Percentiles rank a stretch among this genome's conserved stretches.
These are phyloP conservation scores for Exophiala viscosa DNA, from an alignment of 2,329 filamentous ascomycete species.

Conservation along the genomic window DNA sequence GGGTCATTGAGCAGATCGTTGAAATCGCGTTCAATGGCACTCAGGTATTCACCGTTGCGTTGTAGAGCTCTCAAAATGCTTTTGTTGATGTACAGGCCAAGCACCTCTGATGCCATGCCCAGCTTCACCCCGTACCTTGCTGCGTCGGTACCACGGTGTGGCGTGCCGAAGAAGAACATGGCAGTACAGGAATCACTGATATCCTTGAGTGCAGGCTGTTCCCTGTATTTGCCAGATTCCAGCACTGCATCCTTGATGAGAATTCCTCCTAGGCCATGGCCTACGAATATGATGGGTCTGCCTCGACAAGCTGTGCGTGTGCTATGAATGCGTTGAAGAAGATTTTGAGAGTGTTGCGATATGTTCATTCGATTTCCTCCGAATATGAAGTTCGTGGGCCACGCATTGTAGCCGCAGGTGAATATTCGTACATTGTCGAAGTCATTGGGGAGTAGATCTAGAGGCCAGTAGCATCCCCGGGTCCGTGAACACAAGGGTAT, in stretches of 20 bases:
- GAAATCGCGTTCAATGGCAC: constrained; percentile 3
- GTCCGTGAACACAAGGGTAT: background rate
- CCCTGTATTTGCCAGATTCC: background rate
- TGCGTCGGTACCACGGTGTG: constrained; percentile 4
- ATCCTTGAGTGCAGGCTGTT: background rate
- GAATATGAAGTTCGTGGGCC: constrained; percentile 1
- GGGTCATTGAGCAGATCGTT: constrained; percentile 2
- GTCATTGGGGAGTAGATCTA: constrained; percentile 32
- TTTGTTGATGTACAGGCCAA: background rate
- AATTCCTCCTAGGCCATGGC: constrained; percentile 20
- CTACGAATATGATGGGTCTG: constrained; percentile 17
- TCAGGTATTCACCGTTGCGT: constrained; percentile 3
- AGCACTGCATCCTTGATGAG: constrained; percentile 10
- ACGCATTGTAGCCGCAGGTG: constrained; percentile 6
- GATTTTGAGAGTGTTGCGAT: constrained; percentile 2
- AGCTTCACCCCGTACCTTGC: constrained; percentile 6
- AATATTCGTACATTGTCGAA: constrained; percentile 29
- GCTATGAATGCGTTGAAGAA: background rate
- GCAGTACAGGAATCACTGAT: constrained; percentile 1
- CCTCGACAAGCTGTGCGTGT: background rate
- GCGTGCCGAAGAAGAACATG: constrained; percentile 12
- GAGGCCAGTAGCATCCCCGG: constrained; percentile 27
- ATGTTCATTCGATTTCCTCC: constrained; percentile 4
- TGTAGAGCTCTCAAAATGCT: constrained; percentile 4
- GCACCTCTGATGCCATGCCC: background rate